These are phyloP conservation scores for Verticillium albo-atrum DNA, from an alignment of 2,329 filamentous ascomycete genomes.

Conservation along the genomic window DNA sequence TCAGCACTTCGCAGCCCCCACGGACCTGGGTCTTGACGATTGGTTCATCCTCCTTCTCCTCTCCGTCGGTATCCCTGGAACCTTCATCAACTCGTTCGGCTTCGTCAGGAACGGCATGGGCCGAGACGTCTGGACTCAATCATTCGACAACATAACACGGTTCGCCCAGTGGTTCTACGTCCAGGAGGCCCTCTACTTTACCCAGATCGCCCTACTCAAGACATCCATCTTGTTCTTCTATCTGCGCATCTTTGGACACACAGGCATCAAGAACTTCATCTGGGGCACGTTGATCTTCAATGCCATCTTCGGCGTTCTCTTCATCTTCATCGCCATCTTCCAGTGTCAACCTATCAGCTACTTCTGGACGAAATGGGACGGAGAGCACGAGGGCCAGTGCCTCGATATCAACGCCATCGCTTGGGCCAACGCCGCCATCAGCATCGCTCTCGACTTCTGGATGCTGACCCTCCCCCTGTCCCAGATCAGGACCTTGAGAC, in stretches of 20 bases:
- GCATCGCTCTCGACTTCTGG: slow-evolving; percentile 47
- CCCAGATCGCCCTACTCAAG: slow-evolving; percentile 40
- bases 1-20: slow-evolving; percentile 27
- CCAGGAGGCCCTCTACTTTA: slow-evolving; percentile 41
- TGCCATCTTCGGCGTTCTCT: slow-evolving; percentile 32
- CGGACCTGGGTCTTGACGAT: slow-evolving; percentile 33
- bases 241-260: slow-evolving; percentile 45
- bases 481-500: slow-evolving; percentile 33
- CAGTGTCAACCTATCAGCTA: slow-evolving; percentile 46
- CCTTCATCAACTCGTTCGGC: slow-evolving; percentile 25
- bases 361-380: slow-evolving; percentile 51
- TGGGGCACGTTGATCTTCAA: slow-evolving; percentile 37
- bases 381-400: slow-evolving; percentile 40
- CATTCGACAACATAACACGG: slow-evolving; percentile 31
- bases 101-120: slow-evolving; percentile 38
- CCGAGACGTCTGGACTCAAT: slow-evolving; percentile 46
- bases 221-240: slow-evolving; percentile 51
- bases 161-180: slow-evolving; percentile 40
- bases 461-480: slow-evolving; percentile 47
- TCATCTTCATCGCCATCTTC: slow-evolving; percentile 38
- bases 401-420: slow-evolving; percentile 42
- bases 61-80: slow-evolving; percentile 20
- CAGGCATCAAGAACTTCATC: slow-evolving; percentile 31
- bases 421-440: slow-evolving; percentile 48
- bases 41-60: slow-evolving; percentile 25